phyloP scores from a whole-genome alignment of 345 rosid genomes.

The Euphorbia lathyris region DNA sequence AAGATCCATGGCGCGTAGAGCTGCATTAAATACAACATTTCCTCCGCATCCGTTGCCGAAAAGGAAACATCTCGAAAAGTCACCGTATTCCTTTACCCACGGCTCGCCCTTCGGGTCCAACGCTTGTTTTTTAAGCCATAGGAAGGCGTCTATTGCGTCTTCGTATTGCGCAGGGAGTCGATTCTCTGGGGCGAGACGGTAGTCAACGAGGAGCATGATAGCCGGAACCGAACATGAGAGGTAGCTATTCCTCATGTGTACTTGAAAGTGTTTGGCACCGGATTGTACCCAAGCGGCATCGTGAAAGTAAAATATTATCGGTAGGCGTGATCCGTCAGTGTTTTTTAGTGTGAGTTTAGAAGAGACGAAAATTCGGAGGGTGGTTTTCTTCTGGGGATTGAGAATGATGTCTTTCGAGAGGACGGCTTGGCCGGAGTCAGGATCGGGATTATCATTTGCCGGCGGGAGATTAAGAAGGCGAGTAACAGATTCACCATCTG shows the following conservation, averaged over 20 bases:
- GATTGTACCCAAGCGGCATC: slow-evolving; percentile 52
- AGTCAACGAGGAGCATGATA: slow-evolving; percentile 64
- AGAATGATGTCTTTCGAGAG: slow-evolving; percentile 60
- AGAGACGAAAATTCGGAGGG: slow-evolving; percentile 50
- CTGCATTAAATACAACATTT: slow-evolving; percentile 60
- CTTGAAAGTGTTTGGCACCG: not conserved
- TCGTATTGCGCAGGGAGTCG: slow-evolving; percentile 89
- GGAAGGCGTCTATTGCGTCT: slow-evolving; percentile 59
- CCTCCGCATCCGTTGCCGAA: slow-evolving; percentile 73
- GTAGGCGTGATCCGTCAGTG: slow-evolving; percentile 13
- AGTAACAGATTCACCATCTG: slow-evolving; percentile 58
- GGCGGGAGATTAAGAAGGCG: slow-evolving; percentile 40
- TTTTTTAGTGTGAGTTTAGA: slow-evolving; percentile 29
- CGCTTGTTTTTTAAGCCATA: slow-evolving; percentile 69
- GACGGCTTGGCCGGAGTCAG: slow-evolving; percentile 26
- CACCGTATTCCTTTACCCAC: slow-evolving; percentile 56
- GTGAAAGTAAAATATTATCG: slow-evolving; percentile 60
- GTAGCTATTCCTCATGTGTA: not conserved
- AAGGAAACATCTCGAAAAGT: slow-evolving; percentile 52
- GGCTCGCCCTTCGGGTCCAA: slow-evolving; percentile 39
- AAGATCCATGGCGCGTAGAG: slow-evolving; percentile 38
- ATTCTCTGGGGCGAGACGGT: slow-evolving; percentile 82
- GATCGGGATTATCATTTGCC: slow-evolving; percentile 17
- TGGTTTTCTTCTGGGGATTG: slow-evolving; percentile 47
- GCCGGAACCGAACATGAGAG: slow-evolving; percentile 45